phyloP scores from a whole-genome alignment of 306 rosid species.

The Quillaja saponaria region DNA sequence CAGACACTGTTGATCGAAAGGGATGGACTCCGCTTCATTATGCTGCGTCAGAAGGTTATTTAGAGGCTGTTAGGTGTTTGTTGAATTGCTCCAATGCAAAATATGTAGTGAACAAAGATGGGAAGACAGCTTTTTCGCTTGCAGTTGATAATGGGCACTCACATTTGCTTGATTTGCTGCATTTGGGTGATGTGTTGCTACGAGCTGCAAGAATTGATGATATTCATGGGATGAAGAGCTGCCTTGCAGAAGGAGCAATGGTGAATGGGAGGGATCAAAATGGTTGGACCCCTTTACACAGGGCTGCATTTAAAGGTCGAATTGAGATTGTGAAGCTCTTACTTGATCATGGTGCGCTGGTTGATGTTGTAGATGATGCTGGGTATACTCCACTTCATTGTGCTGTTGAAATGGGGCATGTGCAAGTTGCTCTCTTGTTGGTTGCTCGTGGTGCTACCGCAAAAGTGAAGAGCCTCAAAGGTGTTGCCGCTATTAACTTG shows the following conservation, averaged over 20 bases:
- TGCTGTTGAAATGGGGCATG: slow-evolving; percentile 73
- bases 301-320: slow-evolving; percentile 87
- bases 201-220: slow-evolving; percentile 67
- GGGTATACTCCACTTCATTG: slow-evolving; percentile 72
- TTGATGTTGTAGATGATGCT: slow-evolving; percentile 57
- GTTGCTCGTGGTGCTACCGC: slow-evolving; percentile 52
- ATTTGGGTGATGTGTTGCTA: slow-evolving; percentile 51
- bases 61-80: slow-evolving; percentile 49
- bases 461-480: slow-evolving; percentile 36
- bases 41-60: slow-evolving; percentile 64
- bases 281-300: slow-evolving; percentile 85
- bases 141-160: slow-evolving; percentile 55
- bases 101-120: slow-evolving; percentile 45
- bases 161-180: slow-evolving; percentile 48
- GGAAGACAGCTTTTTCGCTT: slow-evolving; percentile 57
- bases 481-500: slow-evolving; percentile 19
- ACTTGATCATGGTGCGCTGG: slow-evolving; percentile 64
- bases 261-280: slow-evolving; percentile 71
- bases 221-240: slow-evolving; percentile 50
- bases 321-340: slow-evolving; percentile 61
- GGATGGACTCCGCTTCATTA: slow-evolving; percentile 74
- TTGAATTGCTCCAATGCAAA: slow-evolving; percentile 55
- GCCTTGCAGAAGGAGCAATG: slow-evolving; percentile 56
- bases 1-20: slow-evolving; percentile 37
- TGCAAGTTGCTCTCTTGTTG: slow-evolving; percentile 54